These are phyloP conservation scores for Clavispora vitiphila DNA, from an alignment of 805 yeast species.

Conservation along the genomic window DNA sequence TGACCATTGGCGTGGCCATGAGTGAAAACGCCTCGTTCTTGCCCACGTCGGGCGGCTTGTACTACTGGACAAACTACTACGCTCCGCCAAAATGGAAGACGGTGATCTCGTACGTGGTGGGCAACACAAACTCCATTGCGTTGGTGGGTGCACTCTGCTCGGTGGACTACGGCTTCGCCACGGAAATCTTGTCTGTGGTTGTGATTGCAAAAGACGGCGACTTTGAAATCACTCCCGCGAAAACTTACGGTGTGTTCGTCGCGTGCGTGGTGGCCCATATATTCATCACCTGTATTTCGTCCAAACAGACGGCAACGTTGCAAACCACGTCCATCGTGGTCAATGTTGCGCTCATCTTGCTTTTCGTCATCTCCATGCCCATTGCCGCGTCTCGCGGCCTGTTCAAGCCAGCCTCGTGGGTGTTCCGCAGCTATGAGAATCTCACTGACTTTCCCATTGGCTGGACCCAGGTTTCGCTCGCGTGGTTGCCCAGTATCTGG, in stretches of 20 bases:
- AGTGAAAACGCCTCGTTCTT: conserved; percentile 63
- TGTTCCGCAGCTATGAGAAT: conserved; percentile 51
- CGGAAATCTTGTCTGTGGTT: conserved; percentile 55
- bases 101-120: conserved; percentile 40
- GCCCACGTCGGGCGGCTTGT: conserved; percentile 75
- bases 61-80: conserved; percentile 61
- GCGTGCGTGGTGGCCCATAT: conserved; percentile 55
- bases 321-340: conserved; percentile 55
- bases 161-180: conserved; percentile 65
- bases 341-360: conserved; percentile 47
- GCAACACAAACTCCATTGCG: conserved; percentile 64
- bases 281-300: conserved; percentile 49
- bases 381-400: conserved; percentile 42
- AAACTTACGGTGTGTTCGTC: conserved; percentile 59
- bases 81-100: conserved; percentile 43
- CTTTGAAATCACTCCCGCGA: conserved; percentile 50
- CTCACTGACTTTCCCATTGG: conserved; percentile 54
- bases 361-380: conserved; percentile 62
- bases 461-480: conserved; percentile 42
- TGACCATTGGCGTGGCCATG: conserved; percentile 58
- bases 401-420: conserved; percentile 47
- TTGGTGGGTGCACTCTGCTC: conserved; percentile 63
- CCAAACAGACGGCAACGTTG: conserved; percentile 50
- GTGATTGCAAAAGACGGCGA: conserved; percentile 49
- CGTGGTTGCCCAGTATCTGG: conserved; percentile 69